Conservation (phyloP, 1,284 basidiomycete species). For the Cerrena zonata region DNA sequence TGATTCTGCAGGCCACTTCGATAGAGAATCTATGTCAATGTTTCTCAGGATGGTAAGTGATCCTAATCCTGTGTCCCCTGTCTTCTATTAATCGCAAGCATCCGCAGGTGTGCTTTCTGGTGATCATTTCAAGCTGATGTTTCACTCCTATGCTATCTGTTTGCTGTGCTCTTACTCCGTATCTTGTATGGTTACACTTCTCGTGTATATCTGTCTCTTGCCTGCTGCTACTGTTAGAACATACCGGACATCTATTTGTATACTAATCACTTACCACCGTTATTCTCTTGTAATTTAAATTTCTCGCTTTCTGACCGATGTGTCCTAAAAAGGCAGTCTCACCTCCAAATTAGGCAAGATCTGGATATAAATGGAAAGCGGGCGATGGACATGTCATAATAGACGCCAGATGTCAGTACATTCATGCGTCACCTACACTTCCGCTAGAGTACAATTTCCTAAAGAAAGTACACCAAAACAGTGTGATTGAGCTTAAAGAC, state of each 20-base stretch:
- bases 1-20: conserved; percentile 86
- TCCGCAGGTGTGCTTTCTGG: conserved; percentile 38
- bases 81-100: neutral
- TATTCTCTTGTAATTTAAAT: neutral
- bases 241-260: neutral
- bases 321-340: too few relatives aligned
- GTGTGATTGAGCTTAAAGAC: too few relatives aligned
- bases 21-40: conserved; percentile 92
- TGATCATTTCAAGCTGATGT: conserved; percentile 20
- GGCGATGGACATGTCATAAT: too few relatives aligned
- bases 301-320: neutral
- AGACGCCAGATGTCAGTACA: too few relatives aligned
- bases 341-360: too few relatives aligned
- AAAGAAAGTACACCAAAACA: too few relatives aligned
- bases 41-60: conserved; percentile 84
- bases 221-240: neutral
- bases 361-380: too few relatives aligned
- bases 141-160: neutral
- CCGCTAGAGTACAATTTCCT: too few relatives aligned
- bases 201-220: neutral
- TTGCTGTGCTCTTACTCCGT: neutral
- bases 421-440: too few relatives aligned
- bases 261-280: neutral
- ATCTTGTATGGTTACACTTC: neutral
- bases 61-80: neutral